phyloP scores from a whole-genome alignment of 352 stramenopile genomes.

The Phytophthora macrochlamydospora region DNA sequence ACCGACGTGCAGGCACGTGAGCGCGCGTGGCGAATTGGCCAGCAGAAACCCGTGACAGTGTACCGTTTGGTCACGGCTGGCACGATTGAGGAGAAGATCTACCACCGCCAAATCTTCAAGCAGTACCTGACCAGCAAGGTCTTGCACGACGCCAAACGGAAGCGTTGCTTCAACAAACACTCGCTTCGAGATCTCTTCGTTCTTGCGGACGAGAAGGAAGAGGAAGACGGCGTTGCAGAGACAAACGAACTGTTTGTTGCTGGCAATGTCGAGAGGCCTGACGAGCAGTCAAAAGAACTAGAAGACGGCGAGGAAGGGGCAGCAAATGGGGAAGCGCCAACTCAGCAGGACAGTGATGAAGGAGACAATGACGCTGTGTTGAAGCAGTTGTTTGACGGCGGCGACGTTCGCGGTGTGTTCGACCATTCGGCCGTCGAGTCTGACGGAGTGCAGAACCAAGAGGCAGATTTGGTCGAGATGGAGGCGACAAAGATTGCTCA shows the following conservation, averaged over 20 bases:
- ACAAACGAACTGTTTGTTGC: constrained; percentile 93
- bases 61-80: constrained; percentile 95
- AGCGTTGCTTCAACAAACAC: constrained; percentile 96
- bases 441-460: constrained; percentile 86
- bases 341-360: constrained; percentile 3
- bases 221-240: constrained; percentile 81
- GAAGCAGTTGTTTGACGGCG: constrained; percentile 90
- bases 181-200: constrained; percentile 97
- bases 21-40: constrained; percentile 95
- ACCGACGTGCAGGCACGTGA: constrained; percentile 97
- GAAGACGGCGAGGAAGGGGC: constrained; percentile 42
- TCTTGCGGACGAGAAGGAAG: constrained; percentile 65
- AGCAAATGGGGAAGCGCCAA: constrained; percentile 10
- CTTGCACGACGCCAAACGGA: constrained; percentile 96
- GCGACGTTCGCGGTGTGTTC: constrained; percentile 94
- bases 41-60: constrained; percentile 88
- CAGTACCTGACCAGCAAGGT: constrained; percentile 98
- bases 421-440: constrained; percentile 94
- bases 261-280: constrained; percentile 78
- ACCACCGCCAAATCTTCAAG: constrained; percentile 99
- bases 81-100: constrained; percentile 99
- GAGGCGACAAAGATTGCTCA: constrained; percentile 90
- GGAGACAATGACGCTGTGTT: constrained; percentile 90
- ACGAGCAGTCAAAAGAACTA: constrained; percentile 21
- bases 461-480: constrained; percentile 92